These are phyloP conservation scores for Debaryomyces hansenii DNA, from an alignment of 805 yeast species.

Conservation along the genomic window DNA sequence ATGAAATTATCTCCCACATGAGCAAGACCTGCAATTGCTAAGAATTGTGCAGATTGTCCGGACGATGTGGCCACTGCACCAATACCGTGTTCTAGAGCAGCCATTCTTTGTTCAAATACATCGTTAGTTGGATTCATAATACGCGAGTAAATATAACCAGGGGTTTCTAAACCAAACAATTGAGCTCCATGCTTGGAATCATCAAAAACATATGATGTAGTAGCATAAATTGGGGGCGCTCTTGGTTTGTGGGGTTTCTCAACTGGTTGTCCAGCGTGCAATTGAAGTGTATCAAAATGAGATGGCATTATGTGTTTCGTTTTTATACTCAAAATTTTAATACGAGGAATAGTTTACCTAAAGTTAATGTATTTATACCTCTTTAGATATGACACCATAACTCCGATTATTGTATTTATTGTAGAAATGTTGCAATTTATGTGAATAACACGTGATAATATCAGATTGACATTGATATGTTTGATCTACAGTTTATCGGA, in stretches of 20 bases:
- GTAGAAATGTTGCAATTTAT: too few species aligned
- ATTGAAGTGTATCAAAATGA: constrained; percentile 86
- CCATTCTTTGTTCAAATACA: constrained; percentile 87
- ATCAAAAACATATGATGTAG: constrained; percentile 84
- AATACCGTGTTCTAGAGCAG: constrained; percentile 90
- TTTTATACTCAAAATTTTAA: neutral
- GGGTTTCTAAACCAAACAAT: constrained; percentile 78
- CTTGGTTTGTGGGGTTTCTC: constrained; percentile 71
- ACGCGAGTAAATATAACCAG: constrained; percentile 87
- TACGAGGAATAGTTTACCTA: too few species aligned
- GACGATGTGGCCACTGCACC: constrained; percentile 89
- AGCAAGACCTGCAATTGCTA: constrained; percentile 81
- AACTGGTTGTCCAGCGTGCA: constrained; percentile 89
- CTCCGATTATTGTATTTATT: too few species aligned
- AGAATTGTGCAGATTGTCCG: constrained; percentile 95
- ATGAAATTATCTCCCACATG: constrained; percentile 88
- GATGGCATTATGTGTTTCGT: constrained; percentile 44
- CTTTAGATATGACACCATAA: too few species aligned
- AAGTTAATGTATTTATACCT: too few species aligned
- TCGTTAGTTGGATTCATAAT: constrained; percentile 91
- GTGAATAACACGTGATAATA: too few species aligned
- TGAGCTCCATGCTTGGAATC: constrained; percentile 92
- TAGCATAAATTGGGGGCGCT: constrained; percentile 92
- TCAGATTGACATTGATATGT: too few species aligned
- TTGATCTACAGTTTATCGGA: too few species aligned